A percentile compares a stretch with the other conserved stretches of the same genome.
Evolutionary conservation across 2,329 filamentous ascomycete genomes (phyloP).

Genomic region (Pyrenophora seminiperda): DNA sequence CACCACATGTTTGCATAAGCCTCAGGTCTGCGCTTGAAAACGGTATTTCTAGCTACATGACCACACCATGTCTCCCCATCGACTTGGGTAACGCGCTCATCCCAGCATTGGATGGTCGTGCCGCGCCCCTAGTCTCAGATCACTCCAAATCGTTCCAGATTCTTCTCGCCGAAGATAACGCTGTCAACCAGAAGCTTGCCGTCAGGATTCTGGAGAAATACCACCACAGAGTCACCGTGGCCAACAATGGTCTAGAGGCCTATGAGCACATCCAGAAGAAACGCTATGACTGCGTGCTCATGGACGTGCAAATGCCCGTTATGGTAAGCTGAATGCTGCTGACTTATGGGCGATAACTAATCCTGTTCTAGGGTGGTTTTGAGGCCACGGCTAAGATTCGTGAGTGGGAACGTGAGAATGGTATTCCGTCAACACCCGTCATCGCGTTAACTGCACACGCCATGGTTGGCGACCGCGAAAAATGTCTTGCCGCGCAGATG

Average conservation of each 20-base stretch:
- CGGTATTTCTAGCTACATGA: slow-evolving; percentile 99
- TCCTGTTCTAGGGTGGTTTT: slow-evolving; percentile 75
- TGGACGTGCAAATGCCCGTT: slow-evolving; percentile 99
- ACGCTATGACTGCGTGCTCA: slow-evolving; percentile 94
- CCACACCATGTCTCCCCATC: slow-evolving; percentile 89
- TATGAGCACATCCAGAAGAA: slow-evolving; percentile 90
- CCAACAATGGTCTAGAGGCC: slow-evolving; percentile 92
- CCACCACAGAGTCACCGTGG: slow-evolving; percentile 88
- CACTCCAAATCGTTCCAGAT: slow-evolving; percentile 97
- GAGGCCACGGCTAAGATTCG: slow-evolving; percentile 96
- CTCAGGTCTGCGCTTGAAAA: slow-evolving; percentile 92
- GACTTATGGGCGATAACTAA: slow-evolving; percentile 44
- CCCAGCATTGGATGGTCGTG: slow-evolving; percentile 89
- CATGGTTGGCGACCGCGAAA: slow-evolving; percentile 97
- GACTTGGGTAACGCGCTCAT: slow-evolving; percentile 96
- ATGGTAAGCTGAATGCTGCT: slow-evolving; percentile 66
- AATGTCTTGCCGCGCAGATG: slow-evolving; percentile 98
- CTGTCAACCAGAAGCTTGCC: slow-evolving; percentile 92
- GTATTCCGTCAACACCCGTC: slow-evolving; percentile 84
- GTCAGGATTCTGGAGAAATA: slow-evolving; percentile 98
- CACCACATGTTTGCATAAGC: slow-evolving; percentile 85
- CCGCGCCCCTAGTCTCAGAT: slow-evolving; percentile 87
- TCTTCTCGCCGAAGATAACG: slow-evolving; percentile 92
- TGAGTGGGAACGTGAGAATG: slow-evolving; percentile 85
- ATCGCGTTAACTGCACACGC: slow-evolving; percentile 97